Conservation (phyloP, 176 grass and related monocot species). For the Thalia dealbata region DNA sequence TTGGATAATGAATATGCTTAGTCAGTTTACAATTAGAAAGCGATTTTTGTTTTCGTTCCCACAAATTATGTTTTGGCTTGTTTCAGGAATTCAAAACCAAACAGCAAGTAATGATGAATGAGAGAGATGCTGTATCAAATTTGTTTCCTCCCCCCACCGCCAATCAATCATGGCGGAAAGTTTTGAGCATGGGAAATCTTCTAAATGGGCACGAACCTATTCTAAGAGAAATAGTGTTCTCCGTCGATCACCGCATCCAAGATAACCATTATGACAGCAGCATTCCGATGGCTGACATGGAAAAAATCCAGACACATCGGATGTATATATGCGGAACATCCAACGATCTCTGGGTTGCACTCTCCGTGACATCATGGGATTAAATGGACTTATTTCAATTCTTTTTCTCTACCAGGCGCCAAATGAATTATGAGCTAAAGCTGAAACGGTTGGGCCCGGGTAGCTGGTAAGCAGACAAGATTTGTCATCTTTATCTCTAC, state of each 20-base stretch:
- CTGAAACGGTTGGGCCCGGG: neutral
- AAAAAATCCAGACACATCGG: slow-evolving; percentile 70
- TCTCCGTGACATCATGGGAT: slow-evolving; percentile 93
- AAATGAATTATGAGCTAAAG: neutral
- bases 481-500: too few species aligned
- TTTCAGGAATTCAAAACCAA: slow-evolving; percentile 67
- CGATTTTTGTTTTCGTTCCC: neutral
- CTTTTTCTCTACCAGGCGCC: neutral
- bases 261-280: slow-evolving; percentile 54
- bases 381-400: slow-evolving; percentile 15
- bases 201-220: slow-evolving; percentile 89
- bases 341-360: slow-evolving; percentile 78
- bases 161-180: slow-evolving; percentile 93
- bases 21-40: neutral
- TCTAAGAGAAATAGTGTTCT: slow-evolving; percentile 81
- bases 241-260: slow-evolving; percentile 49
- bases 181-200: slow-evolving; percentile 99
- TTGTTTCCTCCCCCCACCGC: slow-evolving; percentile 80
- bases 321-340: slow-evolving; percentile 94
- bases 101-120: slow-evolving; percentile 49
- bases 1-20: neutral
- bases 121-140: slow-evolving; percentile 60
- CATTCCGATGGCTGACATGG: slow-evolving; percentile 35
- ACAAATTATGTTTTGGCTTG: neutral
- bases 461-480: neutral